phyloP scores from a whole-genome alignment of 2,329 filamentous ascomycete genomes.

The Colletotrichum lini region DNA sequence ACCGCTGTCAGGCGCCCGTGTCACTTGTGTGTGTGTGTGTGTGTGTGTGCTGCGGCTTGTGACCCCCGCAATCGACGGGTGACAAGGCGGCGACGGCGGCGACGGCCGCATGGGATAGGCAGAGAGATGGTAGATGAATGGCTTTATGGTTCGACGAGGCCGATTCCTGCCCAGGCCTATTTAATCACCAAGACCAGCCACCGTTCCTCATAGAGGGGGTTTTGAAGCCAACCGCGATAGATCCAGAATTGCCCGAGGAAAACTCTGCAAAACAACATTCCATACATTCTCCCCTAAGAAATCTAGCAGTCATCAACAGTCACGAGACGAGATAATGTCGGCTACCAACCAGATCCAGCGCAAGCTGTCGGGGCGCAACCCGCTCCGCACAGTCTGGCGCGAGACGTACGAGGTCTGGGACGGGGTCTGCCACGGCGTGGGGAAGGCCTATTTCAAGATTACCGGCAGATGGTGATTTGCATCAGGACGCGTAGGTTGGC shows the following conservation, averaged over 20 bases:
- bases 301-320: background rate
- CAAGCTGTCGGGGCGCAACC: constrained; percentile 60
- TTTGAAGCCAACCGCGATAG: too few species aligned
- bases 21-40: background rate
- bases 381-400: constrained; percentile 46
- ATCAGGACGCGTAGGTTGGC: background rate
- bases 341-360: constrained; percentile 75
- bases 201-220: too few species aligned
- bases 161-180: background rate
- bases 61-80: constrained; percentile 9
- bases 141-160: background rate
- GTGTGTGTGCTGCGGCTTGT: constrained; percentile 19
- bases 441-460: constrained; percentile 55
- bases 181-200: background rate
- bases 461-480: constrained; percentile 37
- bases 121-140: background rate
- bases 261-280: too few species aligned
- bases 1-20: constrained; percentile 21
- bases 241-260: background rate
- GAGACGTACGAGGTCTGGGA: constrained; percentile 57
- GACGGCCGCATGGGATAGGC: background rate
- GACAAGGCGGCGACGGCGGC: background rate
- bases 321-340: constrained; percentile 54
- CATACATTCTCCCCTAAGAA: background rate
- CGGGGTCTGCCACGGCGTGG: constrained; percentile 55